Conservation (phyloP, 768 basidiomycete species). For the Tricholoma saponaceum region DNA sequence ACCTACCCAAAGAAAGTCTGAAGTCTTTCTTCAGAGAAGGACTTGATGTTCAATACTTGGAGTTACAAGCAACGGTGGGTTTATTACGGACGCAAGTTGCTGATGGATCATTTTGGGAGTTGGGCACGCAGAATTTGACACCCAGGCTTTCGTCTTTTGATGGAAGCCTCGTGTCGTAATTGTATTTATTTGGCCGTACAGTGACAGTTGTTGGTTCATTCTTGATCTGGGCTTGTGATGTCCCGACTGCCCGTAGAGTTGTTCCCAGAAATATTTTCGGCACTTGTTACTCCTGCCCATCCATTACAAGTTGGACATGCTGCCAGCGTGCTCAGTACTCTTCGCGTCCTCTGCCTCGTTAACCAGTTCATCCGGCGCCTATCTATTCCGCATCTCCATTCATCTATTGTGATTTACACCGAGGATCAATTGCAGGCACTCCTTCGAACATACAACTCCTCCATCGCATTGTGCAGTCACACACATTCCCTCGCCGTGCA, state of each 20-base stretch:
- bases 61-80: background rate
- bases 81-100: background rate
- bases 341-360: background rate
- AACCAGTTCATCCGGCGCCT: background rate
- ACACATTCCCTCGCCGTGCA: background rate
- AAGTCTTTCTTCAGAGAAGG: background rate
- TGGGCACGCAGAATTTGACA: background rate
- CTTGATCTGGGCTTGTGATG: background rate
- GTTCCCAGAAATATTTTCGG: background rate
- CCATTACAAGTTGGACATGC: background rate
- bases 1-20: background rate
- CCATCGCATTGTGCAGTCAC: background rate
- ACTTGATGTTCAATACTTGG: background rate
- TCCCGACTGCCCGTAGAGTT: background rate
- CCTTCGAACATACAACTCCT: background rate
- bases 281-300: background rate
- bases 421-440: background rate
- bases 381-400: background rate
- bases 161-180: background rate
- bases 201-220: too few relatives aligned
- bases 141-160: background rate
- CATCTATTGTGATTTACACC: background rate
- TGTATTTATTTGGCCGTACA: background rate
- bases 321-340: background rate
- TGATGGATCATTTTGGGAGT: background rate